Base-by-base conservation (phyloP, 768 basidiomycete species). In the Obba rivulosa region DNA sequence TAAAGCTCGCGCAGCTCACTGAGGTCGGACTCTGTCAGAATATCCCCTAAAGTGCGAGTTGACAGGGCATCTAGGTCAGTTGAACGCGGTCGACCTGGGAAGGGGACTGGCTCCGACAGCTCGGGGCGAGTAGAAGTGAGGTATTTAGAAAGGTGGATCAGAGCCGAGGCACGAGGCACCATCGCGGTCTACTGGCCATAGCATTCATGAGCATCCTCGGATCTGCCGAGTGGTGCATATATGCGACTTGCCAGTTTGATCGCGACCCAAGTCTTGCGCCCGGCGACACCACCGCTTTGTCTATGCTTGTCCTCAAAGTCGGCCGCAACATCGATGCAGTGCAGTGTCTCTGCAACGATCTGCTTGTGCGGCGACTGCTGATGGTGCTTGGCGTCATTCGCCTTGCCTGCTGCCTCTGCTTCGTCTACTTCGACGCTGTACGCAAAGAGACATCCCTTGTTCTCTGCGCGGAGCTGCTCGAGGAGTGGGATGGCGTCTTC, bases 341-440 rank as follows among this genome's bases (percentile, higher is more conserved):
- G 74, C 31, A 91, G 69, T 61, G 87, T 87, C 67, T 95, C 92
- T 17, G 79, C 68, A 0, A 92, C 78, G 50, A 85, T 78, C 22
- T 72, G 75, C 60, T 83, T 80, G 65, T 88, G 75, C 5, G 70
- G 65, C 10, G 67, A 68, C 40, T 64, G 54, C 46, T 22, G 45
- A 8, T 66, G 67, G 41, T 64, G 53, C 45, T 31, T 45, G 4
- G 56, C 45, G 22, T 43, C 49, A 36, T 49, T 53, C 4, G 41
- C 36, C 37, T 57, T 25, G 5, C 66, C 70, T 0, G 70, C 68
- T 3, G 77, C 77, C 34, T 79, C 72, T 10, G 64, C 65, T 57
- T 83, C 78, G 55, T 91, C 81, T 10, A 87, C 91, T 65, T 94
- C 91, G 22, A 91, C 90, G 43, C 83, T 87, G 67, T 96, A 95